Base-by-base conservation (phyloP, 306 rosid genomes). In the Vicia faba region DNA sequence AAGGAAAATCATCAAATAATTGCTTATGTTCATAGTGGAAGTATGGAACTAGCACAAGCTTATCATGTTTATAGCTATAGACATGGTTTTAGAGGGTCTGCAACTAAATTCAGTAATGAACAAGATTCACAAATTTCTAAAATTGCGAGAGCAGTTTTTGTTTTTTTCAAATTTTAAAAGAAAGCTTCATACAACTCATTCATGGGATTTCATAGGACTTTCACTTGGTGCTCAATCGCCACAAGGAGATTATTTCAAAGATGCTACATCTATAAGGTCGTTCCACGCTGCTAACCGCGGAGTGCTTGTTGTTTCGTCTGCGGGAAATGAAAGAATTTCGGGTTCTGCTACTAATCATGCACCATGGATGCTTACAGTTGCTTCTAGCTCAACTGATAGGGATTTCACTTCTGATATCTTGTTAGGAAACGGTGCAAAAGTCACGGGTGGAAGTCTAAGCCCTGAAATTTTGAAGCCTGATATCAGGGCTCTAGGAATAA, bases 161-260 rank as follows among this genome's bases (percentile, higher is more conserved):
- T n/a, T 89, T 66, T 89, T 89, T 65, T 95, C 93, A 28, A 89
- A 87, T 80, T 58, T 54, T 41, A 89, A 80, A 75, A 87, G 95
- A 79, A 83, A 48, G 65, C 79, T 89, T 31, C 96, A 89, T 76
- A 89, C 96, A 40, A 89, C 96, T 55, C 96, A 89, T 80, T 89
- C 96, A 7, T 89, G 96, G 96, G 88, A 87, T 84, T 89, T 89
- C 78, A 89, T 89, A 95, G 96, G 96, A 20, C 91, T 89, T 74
- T 89, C 96, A 59, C 70, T 89, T 41, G 95, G 96, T 46, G 86
- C 88, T 51, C 91, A 87, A 50, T 73, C 95, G 16, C 95, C 95
- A 6, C 96, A 89, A 80, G 93, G 87, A 23, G 95, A 87, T 70
- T 89, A 89, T 75, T 87, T 89, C 57, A 87, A 44, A 62, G 96